Evolutionary conservation across 139 green algal genomes (phyloP).

Genomic region (Haematococcus lacustris): DNA sequence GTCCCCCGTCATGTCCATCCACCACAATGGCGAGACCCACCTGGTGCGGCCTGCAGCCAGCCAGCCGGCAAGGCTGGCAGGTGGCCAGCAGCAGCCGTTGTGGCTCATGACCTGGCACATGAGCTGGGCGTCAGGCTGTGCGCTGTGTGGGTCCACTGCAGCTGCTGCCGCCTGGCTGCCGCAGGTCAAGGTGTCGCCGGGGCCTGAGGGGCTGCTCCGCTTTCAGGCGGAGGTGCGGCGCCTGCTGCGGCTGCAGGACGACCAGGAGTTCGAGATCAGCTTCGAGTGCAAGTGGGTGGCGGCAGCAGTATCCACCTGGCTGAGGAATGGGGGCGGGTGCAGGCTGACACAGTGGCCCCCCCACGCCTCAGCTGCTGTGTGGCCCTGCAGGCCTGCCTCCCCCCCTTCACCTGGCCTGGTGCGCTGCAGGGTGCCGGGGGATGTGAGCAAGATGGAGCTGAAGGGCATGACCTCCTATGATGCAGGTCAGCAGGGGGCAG

Average conservation of each 20-base stretch:
- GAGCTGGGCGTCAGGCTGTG: not conserved
- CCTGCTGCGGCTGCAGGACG: conserved; percentile 8
- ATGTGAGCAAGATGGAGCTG: conserved; percentile 9
- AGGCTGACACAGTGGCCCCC: not conserved
- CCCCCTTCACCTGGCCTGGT: not conserved
- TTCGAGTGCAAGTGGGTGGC: conserved; percentile 9
- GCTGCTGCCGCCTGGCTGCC: not conserved
- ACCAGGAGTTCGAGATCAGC: conserved; percentile 17
- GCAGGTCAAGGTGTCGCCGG: conserved; percentile 10
- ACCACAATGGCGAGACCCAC: conserved; percentile 6
- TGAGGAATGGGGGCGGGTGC: not conserved
- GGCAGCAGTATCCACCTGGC: not conserved
- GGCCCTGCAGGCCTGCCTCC: not conserved
- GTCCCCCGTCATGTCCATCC: conserved; percentile 10
- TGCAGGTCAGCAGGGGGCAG: conserved; percentile 7
- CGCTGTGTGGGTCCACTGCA: too few species aligned
- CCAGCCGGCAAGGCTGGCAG: not conserved
- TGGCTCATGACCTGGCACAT: not conserved
- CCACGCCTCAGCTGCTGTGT: too few species aligned
- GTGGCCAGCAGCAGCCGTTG: not conserved
- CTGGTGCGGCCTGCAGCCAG: too few species aligned
- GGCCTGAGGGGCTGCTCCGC: not conserved
- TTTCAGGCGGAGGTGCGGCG: conserved; percentile 15
- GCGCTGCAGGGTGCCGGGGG: conserved; percentile 7
- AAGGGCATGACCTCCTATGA: conserved; percentile 12